Conservation (phyloP, 805 yeast species). For the Brettanomyces naardenensis region DNA sequence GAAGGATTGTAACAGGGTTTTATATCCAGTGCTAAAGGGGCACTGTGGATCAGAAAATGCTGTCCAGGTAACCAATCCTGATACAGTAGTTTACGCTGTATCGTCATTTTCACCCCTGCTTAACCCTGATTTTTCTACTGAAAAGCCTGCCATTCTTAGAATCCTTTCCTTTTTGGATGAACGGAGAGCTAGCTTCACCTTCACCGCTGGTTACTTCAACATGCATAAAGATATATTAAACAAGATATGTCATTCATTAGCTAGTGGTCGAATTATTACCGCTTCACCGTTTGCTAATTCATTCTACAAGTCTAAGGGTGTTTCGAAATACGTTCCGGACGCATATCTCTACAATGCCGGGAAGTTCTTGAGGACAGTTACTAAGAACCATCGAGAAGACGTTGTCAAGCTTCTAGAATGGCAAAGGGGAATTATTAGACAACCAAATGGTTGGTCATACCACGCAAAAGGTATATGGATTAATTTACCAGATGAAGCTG, state of each 20-base stretch:
- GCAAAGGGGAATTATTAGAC: constrained; percentile 78
- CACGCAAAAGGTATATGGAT: constrained; percentile 97
- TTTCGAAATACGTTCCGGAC: constrained; percentile 74
- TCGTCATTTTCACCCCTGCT: constrained; percentile 86
- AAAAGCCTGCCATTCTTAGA: constrained; percentile 60
- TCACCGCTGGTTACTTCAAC: constrained; percentile 96
- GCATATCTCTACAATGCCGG: constrained; percentile 77
- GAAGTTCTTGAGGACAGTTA: constrained; percentile 51
- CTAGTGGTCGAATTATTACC: constrained; percentile 68
- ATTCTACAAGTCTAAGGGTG: constrained; percentile 76
- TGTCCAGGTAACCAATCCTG: constrained; percentile 12
- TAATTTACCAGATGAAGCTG: constrained; percentile 42
- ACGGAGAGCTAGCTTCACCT: constrained; percentile 60
- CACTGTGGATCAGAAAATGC: constrained; percentile 16
- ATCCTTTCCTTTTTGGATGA: constrained; percentile 51
- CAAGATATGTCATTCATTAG: constrained; percentile 47
- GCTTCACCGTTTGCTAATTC: constrained; percentile 95
- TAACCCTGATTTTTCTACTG: constrained; percentile 66
- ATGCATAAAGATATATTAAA: constrained; percentile 68
- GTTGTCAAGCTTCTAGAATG: constrained; percentile 67
- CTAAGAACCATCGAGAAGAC: constrained; percentile 19
- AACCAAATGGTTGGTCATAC: constrained; percentile 88
- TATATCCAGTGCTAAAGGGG: constrained; percentile 54
- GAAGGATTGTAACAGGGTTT: constrained; percentile 43
- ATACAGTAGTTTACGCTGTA: constrained; percentile 78